phyloP scores from a whole-genome alignment of 1,284 basidiomycete species.

The Ceratobasidium sp. region DNA sequence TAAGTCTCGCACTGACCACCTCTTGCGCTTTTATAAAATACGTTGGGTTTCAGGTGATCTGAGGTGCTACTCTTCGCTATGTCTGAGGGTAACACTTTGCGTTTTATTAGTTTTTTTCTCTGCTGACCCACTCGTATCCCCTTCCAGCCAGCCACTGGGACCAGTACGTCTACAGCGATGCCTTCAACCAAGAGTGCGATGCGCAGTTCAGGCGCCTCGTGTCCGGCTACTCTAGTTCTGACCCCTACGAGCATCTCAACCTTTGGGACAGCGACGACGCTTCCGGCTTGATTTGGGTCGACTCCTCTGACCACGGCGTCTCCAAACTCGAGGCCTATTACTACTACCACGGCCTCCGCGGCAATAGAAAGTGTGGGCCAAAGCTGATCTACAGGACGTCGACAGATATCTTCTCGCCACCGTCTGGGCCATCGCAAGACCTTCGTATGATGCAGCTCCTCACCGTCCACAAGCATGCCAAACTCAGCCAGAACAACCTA shows the following conservation, averaged over 20 bases:
- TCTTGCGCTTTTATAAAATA: no score
- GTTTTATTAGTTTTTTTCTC: conserved; percentile 49
- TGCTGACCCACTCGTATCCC: conserved; percentile 49
- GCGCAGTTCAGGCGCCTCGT: conserved; percentile 24
- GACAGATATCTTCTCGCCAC: conserved; percentile 54
- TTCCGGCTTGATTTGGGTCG: neutral
- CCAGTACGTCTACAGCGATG: conserved; percentile 27
- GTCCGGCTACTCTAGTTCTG: neutral
- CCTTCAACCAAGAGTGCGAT: conserved; percentile 48
- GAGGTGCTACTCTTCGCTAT: no score
- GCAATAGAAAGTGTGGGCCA: conserved; percentile 53
- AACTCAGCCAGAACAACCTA: conserved; percentile 57
- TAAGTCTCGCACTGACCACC: no score
- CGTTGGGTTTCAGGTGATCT: no score
- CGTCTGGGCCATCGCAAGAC: conserved; percentile 57
- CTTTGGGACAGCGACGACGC: conserved; percentile 6
- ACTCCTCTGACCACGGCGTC: conserved; percentile 47
- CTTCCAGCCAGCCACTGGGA: conserved; percentile 42
- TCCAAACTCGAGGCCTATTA: conserved; percentile 57
- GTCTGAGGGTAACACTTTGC: no score
- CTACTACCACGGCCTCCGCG: conserved; percentile 57
- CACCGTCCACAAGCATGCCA: conserved; percentile 54
- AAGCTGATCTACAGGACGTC: conserved; percentile 60
- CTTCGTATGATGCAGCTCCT: conserved; percentile 57
- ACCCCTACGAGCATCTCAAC: neutral